Percentiles rank a stretch among this genome's conserved stretches.
phyloP scores from a whole-genome alignment of 225 moss, liverwort and hornwort species.

The Pleurozium schreberi region DNA sequence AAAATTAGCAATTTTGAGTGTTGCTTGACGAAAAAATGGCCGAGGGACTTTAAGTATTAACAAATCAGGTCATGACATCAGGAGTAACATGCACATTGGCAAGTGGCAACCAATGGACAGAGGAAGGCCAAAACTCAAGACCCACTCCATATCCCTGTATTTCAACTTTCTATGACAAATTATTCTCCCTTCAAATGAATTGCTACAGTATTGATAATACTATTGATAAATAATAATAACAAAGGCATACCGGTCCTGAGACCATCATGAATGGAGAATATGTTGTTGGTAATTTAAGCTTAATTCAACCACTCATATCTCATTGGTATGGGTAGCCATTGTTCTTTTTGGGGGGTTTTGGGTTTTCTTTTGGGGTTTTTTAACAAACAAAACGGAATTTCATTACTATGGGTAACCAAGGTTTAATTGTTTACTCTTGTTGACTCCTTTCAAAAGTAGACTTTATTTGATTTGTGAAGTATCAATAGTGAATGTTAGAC shows the following conservation, averaged over 20 bases:
- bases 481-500: not conserved
- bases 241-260: accelerated
- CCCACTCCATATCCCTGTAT: too few species aligned
- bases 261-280: not conserved
- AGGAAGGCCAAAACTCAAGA: too few species aligned
- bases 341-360: too few species aligned
- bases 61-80: not conserved
- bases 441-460: not conserved
- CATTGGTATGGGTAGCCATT: too few species aligned
- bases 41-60: accelerated
- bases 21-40: too few species aligned
- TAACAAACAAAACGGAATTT: too few species aligned
- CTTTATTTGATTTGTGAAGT: not conserved
- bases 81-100: too few species aligned
- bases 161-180: too few species aligned
- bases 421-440: not conserved
- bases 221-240: not conserved
- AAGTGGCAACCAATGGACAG: too few species aligned
- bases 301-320: not conserved
- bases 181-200: not conserved
- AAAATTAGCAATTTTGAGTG: too few species aligned
- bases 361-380: too few species aligned
- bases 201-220: not conserved
- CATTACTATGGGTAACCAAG: not conserved
- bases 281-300: not conserved